These are phyloP conservation scores for Penicillium glabrum DNA, from an alignment of 2,329 filamentous ascomycete genomes.

Conservation along the genomic window DNA sequence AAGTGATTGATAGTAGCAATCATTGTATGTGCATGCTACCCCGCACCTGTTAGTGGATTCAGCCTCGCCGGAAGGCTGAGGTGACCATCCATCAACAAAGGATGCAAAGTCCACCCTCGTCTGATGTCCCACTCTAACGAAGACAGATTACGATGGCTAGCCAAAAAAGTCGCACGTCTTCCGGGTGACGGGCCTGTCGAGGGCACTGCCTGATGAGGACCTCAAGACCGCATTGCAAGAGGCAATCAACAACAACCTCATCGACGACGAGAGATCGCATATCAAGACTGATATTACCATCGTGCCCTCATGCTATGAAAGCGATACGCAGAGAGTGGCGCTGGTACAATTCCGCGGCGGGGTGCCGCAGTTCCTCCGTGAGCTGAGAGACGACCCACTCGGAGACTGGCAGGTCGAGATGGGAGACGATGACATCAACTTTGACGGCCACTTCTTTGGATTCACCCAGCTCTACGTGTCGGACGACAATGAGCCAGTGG, in stretches of 20 bases:
- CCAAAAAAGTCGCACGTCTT: constrained; percentile 9
- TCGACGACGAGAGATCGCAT: constrained; percentile 7
- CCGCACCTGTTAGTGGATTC: not conserved
- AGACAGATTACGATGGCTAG: constrained; percentile 4
- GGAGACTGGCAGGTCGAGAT: constrained; percentile 13
- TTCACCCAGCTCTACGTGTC: constrained; percentile 11
- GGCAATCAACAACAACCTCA: constrained; percentile 6
- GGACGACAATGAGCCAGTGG: constrained; percentile 8
- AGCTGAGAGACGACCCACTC: constrained; percentile 6
- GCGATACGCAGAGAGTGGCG: constrained; percentile 4
- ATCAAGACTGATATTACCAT: constrained; percentile 5
- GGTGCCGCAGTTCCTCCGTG: constrained; percentile 4
- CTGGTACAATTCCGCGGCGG: constrained; percentile 8
- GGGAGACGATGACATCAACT: constrained; percentile 11
- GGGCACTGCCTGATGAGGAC: not conserved
- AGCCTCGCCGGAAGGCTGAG: constrained; percentile 1
- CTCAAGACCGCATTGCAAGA: constrained; percentile 8
- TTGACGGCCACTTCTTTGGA: constrained; percentile 13
- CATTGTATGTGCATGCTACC: not conserved
- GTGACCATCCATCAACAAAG: not conserved
- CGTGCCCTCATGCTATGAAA: constrained; percentile 12
- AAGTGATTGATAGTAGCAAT: not conserved
- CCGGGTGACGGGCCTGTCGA: constrained; percentile 10
- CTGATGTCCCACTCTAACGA: not conserved
- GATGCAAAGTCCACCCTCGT: not conserved